Base-by-base conservation (phyloP, 2,329 filamentous ascomycete genomes). In the Alternaria postmessia region DNA sequence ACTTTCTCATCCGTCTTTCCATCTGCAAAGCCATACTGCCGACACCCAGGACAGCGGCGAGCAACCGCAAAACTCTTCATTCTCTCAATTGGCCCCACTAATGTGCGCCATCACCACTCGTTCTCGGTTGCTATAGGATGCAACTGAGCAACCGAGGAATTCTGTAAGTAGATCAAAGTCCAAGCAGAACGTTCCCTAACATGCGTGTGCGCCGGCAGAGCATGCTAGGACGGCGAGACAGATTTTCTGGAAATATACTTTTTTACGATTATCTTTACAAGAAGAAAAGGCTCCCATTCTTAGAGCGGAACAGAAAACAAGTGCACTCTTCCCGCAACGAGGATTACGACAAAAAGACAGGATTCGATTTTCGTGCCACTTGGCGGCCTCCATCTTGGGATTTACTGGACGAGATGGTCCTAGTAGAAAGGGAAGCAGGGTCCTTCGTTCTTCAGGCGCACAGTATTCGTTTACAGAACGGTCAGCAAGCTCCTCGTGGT, bases 341-440 rank as follows among this genome's bases (percentile, higher is more conserved):
- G 3, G 26, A 53, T n/a, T 6, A 38, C 3, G 36, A 42, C 6
- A 22, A 41, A 34, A 44, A 32, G 12, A n/a, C 36, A 4, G 46
- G 63, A 20, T 43, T 51, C 42, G 14, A 48, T 20, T 49, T 51
- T 26, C 64, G 63, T 26, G 26, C 53, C 14, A 7, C 26, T 32
- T 79, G 77, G 76, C 54, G 68, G 26, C 62, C 59, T 5, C 69
- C 68, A 5, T 59, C 62, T 12, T 24, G 41, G 20, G 52, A 74
- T 59, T 47, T 70, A 64, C 38, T 72, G 56, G 20, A 64, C 44
- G 63, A 73, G n/a, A 74, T 77, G 64, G 52, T 78, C 22, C 54
- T 64, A 11, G 61, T 66, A 30, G 47, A 72, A 18, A 57, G 65
- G 7, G 60, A 62, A n/a, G 66, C 63, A n/a, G 62, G 61, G 32